phyloP scores from a whole-genome alignment of 768 basidiomycete species.

The Hysterangium stoloniferum region DNA sequence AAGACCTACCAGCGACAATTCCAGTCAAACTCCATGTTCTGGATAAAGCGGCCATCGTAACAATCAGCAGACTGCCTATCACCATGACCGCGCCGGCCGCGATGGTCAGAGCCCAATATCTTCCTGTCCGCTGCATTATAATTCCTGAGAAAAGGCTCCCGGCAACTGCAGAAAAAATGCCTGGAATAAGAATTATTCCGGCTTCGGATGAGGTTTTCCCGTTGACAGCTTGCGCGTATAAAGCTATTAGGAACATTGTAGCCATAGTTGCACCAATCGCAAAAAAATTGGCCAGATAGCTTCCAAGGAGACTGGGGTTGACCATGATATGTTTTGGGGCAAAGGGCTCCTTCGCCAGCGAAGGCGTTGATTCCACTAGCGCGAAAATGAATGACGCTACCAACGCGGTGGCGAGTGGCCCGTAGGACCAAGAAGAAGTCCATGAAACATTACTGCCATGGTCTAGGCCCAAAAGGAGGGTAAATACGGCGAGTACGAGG shows the following conservation, averaged over 20 bases:
- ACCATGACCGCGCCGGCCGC: slow-evolving; percentile 25
- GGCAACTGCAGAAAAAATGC: slow-evolving; percentile 35
- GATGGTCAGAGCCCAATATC: slow-evolving; percentile 46
- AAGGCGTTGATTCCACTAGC: slow-evolving; percentile 36
- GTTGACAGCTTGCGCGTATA: slow-evolving; percentile 53
- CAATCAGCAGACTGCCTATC: neutral
- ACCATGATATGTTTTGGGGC: slow-evolving; percentile 48
- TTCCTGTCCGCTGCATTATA: slow-evolving; percentile 50
- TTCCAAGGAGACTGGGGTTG: slow-evolving; percentile 41
- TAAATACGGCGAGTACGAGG: slow-evolving; percentile 48
- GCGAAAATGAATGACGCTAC: slow-evolving; percentile 28
- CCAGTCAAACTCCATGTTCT: neutral
- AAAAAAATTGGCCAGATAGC: slow-evolving; percentile 56
- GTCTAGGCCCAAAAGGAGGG: slow-evolving; percentile 51
- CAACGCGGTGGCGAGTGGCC: slow-evolving; percentile 19
- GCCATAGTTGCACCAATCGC: slow-evolving; percentile 37
- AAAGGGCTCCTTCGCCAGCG: slow-evolving; percentile 49
- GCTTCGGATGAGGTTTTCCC: slow-evolving; percentile 39
- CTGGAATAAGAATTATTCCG: slow-evolving; percentile 45
- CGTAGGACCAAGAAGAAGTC: slow-evolving; percentile 10
- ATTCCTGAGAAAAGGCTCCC: slow-evolving; percentile 48
- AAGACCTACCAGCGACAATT: neutral
- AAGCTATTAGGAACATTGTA: slow-evolving; percentile 43
- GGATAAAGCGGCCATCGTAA: neutral
- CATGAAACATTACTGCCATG: slow-evolving; percentile 42